These are phyloP conservation scores for Amanita brunnescens DNA, from an alignment of 768 basidiomycete genomes.

Conservation along the genomic window DNA sequence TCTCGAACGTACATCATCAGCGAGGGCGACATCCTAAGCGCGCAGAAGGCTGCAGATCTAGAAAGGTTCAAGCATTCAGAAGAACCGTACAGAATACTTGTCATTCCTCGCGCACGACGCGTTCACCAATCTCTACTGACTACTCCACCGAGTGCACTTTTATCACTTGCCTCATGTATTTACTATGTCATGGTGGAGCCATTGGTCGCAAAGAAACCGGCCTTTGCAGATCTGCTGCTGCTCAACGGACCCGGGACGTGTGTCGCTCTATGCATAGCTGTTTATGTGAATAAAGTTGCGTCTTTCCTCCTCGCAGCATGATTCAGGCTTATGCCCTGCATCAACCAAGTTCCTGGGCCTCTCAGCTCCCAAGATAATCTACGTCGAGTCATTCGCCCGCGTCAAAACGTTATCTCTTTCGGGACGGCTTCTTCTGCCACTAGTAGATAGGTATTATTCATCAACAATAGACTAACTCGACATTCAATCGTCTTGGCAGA, in stretches of 20 bases:
- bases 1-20: slow-evolving; percentile 77
- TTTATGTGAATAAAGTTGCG: slow-evolving; percentile 65
- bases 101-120: slow-evolving; percentile 78
- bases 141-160: slow-evolving; percentile 53
- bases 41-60: slow-evolving; percentile 55
- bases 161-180: slow-evolving; percentile 54
- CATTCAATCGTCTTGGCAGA: slow-evolving; percentile 24
- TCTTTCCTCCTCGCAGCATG: neutral
- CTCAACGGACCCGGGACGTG: slow-evolving; percentile 96
- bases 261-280: slow-evolving; percentile 64
- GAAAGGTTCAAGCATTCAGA: slow-evolving; percentile 36
- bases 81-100: slow-evolving; percentile 40
- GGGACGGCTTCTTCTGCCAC: slow-evolving; percentile 68
- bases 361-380: slow-evolving; percentile 64
- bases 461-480: neutral
- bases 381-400: slow-evolving; percentile 92
- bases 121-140: slow-evolving; percentile 78
- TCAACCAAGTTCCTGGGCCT: slow-evolving; percentile 62
- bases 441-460: slow-evolving; percentile 62
- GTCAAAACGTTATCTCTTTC: slow-evolving; percentile 76
- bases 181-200: slow-evolving; percentile 53
- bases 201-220: slow-evolving; percentile 22
- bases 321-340: slow-evolving; percentile 1
- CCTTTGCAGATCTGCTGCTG: slow-evolving; percentile 67
- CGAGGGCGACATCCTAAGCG: slow-evolving; percentile 74